phyloP scores from a whole-genome alignment of 306 rosid genomes.

The Parietaria judaica region DNA sequence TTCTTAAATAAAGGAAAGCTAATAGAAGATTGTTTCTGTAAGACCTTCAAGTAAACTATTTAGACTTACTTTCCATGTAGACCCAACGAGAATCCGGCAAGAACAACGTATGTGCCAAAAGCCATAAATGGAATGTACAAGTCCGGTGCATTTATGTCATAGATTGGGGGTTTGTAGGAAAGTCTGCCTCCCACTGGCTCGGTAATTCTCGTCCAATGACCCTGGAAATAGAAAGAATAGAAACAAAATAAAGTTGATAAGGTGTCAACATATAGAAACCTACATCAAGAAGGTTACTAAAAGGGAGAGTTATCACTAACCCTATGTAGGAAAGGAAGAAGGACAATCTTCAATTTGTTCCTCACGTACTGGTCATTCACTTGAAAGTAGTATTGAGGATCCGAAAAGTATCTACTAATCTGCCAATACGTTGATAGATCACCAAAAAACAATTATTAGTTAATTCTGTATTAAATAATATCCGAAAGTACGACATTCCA shows the following conservation, averaged over 20 bases:
- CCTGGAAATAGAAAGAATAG: constrained; percentile 37
- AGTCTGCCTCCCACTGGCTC: constrained; percentile 98
- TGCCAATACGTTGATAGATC: constrained; percentile 28
- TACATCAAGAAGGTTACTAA: neutral
- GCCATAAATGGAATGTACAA: constrained; percentile 95
- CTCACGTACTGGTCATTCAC: constrained; percentile 89
- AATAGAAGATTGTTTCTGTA: neutral
- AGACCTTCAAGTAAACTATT: neutral
- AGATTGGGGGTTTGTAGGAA: constrained; percentile 85
- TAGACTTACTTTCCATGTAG: constrained; percentile 71
- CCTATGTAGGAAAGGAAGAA: constrained; percentile 92
- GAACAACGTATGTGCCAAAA: constrained; percentile 84
- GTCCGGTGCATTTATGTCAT: constrained; percentile 96
- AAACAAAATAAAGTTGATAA: neutral
- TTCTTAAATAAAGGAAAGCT: neutral
- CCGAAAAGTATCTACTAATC: constrained; percentile 88
- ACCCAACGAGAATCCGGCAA: constrained; percentile 96
- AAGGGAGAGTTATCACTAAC: constrained; percentile 33
- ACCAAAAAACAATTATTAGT: neutral
- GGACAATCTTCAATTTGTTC: constrained; percentile 95
- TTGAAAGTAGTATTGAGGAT: constrained; percentile 97
- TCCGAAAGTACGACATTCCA: neutral
- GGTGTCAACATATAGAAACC: neutral
- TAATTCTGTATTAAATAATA: neutral
- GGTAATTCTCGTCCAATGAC: constrained; percentile 95